Conservation (phyloP, 495 filamentous ascomycete genomes). For the Penicillium manginii region DNA sequence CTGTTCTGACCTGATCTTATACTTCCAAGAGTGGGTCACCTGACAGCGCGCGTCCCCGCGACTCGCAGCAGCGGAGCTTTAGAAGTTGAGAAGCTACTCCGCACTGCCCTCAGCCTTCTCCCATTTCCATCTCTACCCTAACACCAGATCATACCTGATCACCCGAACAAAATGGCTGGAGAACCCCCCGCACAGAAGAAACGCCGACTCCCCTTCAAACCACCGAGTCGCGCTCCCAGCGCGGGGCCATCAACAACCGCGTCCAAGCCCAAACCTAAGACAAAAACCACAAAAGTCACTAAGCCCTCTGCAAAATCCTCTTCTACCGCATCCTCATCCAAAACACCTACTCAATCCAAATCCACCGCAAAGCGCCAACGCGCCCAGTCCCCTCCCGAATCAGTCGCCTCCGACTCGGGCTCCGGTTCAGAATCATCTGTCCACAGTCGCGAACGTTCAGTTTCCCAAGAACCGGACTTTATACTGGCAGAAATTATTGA, state of each 20-base stretch:
- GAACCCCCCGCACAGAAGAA: conserved; percentile 47
- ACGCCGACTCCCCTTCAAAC: conserved; percentile 53
- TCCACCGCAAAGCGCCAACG: conserved; percentile 13
- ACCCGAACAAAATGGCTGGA: conserved; percentile 34
- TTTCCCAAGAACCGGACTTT: conserved; percentile 43
- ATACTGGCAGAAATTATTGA: conserved; percentile 53
- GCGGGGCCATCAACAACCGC: conserved; percentile 24
- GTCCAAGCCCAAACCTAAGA: conserved; percentile 25
- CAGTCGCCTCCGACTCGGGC: conserved; percentile 24
- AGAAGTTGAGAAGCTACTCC: too few relatives aligned
- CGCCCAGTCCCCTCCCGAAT: conserved; percentile 16
- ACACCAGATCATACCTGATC: not conserved
- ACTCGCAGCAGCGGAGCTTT: too few relatives aligned
- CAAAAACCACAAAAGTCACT: conserved; percentile 22
- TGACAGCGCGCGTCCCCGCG: too few relatives aligned
- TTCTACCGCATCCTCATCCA: conserved; percentile 16
- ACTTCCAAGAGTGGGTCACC: too few relatives aligned
- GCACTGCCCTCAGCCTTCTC: too few relatives aligned
- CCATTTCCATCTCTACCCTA: too few relatives aligned
- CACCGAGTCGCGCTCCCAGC: conserved; percentile 43
- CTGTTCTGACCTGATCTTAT: too few relatives aligned
- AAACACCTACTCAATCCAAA: conserved; percentile 11
- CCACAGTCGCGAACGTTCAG: conserved; percentile 23
- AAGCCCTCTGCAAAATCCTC: conserved; percentile 25
- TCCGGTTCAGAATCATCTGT: conserved; percentile 27